Evolutionary conservation across 176 grass and related monocot genomes (phyloP), one percentile per base, ranked within the genome.

Genomic region (Ensete glaucum): DNA sequence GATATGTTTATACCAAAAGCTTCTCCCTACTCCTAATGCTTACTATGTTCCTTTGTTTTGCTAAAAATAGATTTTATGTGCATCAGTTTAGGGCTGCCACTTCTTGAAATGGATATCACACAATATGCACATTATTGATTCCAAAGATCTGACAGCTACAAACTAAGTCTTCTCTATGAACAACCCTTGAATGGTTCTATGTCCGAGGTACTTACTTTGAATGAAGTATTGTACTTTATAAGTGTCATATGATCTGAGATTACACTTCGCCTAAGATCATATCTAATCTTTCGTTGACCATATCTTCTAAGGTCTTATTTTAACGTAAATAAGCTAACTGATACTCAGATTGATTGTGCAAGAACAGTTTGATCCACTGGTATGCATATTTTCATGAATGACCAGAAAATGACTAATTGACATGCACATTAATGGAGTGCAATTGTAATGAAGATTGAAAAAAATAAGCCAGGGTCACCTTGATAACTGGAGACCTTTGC

Each of bases 401-500:
- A 6, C 34, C 34, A 51, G 51, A 70, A 8, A 70, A 50, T 51
- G 51, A 22, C 23, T 25, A 24, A 65, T 65, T 27, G 16, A 20
- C 11, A 70, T 15, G 12, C 29, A n/a, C 67, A 22, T 22, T 21
- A 67, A 19, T 50, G n/a, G 43, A 9, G 14, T 8, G 24, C 13
- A 69, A 26, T 69, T 26, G 12, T 17, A 19, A 27, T 67, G 9
- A 77, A 83, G n/a, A 53, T 53, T 24, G 52, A 52, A 23, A 57
- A 62, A 62, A 27, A 52, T 9, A 72, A 67, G 51, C 59, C 21
- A 1, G n/a, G 72, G 75, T 48, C 87, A 99, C 95, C 73, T 86
- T 89, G 78, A 87, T 81, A 84, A 91, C 26, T 53, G 95, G 95
- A 83, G 95, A 99, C 19, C 95, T 87, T 83, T 99, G 95, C 75